Conservation (phyloP, 2,329 filamentous ascomycete genomes). For the Stemphylium beticola region DNA sequence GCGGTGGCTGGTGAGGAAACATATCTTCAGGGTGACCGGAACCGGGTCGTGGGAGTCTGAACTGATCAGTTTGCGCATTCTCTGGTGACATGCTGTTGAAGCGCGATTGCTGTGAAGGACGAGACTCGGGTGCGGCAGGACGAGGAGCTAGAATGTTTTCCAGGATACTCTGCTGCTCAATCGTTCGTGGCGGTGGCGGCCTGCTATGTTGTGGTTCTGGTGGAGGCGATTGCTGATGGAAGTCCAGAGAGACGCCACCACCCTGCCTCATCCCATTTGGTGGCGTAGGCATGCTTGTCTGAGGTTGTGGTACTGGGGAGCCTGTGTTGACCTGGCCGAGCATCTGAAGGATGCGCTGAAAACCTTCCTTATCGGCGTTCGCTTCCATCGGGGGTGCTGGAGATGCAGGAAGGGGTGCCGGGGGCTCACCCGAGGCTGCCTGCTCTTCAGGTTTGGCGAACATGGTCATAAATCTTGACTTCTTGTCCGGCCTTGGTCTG, state of each 20-base stretch:
- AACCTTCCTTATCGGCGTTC: constrained; percentile 80
- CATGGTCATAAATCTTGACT: constrained; percentile 86
- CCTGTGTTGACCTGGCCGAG: constrained; percentile 61
- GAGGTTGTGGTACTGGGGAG: constrained; percentile 25
- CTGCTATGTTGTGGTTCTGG: constrained; percentile 35
- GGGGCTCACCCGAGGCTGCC: constrained; percentile 19
- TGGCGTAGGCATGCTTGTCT: constrained; percentile 28
- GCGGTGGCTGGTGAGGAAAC: constrained; percentile 39
- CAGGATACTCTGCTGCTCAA: constrained; percentile 46
- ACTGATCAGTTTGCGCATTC: constrained; percentile 39
- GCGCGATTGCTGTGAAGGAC: constrained; percentile 37
- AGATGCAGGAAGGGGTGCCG: constrained; percentile 23
- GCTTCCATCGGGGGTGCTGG: constrained; percentile 47
- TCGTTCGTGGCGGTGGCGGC: constrained; percentile 32
- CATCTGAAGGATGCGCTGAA: constrained; percentile 82
- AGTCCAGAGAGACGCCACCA: constrained; percentile 41
- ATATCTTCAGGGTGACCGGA: constrained; percentile 40
- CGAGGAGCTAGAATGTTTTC: constrained; percentile 46
- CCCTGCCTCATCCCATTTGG: constrained; percentile 39
- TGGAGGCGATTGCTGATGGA: constrained; percentile 39
- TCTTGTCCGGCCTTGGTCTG: constrained; percentile 66
- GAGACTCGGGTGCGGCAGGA: constrained; percentile 37
- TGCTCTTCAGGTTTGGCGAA: constrained; percentile 53
- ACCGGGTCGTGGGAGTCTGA: constrained; percentile 38
- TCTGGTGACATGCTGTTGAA: constrained; percentile 47